phyloP scores from a whole-genome alignment of 176 grass and related monocot species.

The Carex scoparia region DNA sequence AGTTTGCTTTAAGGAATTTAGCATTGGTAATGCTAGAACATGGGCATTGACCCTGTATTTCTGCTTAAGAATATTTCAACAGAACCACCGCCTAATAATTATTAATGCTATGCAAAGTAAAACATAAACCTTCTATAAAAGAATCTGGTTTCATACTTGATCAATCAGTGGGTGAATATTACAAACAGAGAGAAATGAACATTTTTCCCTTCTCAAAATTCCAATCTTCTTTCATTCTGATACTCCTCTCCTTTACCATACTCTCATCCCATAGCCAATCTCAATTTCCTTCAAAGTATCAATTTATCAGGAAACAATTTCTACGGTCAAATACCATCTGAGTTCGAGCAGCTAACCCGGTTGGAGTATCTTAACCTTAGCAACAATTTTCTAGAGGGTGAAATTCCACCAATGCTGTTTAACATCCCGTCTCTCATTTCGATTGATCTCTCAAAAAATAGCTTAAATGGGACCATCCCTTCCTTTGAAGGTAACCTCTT shows the following conservation, averaged over 20 bases:
- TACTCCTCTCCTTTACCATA: not conserved
- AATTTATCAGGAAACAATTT: conserved; percentile 2
- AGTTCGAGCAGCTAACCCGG: not conserved
- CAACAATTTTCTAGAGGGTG: conserved; percentile 20
- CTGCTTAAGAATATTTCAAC: too few relatives aligned
- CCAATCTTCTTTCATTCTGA: not conserved
- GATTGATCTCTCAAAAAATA: conserved; percentile 10
- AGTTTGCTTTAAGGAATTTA: too few relatives aligned
- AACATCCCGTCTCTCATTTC: not conserved
- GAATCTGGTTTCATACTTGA: not conserved
- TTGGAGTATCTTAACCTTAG: conserved; percentile 13
- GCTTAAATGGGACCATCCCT: conserved; percentile 19
- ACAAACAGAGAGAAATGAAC: not conserved
- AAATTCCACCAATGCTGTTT: not conserved
- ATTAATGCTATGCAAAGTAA: too few relatives aligned
- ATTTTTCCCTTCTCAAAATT: not conserved
- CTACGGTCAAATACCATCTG: conserved; percentile 9
- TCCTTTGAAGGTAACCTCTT: conserved; percentile 9
- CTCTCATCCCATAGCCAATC: not conserved
- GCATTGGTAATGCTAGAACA: too few relatives aligned
- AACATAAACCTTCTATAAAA: not conserved
- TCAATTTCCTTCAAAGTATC: not conserved
- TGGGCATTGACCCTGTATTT: too few relatives aligned
- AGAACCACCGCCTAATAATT: too few relatives aligned
- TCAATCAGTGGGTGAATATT: not conserved